These are phyloP conservation scores for Hyphopichia wangnamkhiaoensis DNA, from an alignment of 1,139 yeast genomes.

Conservation along the genomic window DNA sequence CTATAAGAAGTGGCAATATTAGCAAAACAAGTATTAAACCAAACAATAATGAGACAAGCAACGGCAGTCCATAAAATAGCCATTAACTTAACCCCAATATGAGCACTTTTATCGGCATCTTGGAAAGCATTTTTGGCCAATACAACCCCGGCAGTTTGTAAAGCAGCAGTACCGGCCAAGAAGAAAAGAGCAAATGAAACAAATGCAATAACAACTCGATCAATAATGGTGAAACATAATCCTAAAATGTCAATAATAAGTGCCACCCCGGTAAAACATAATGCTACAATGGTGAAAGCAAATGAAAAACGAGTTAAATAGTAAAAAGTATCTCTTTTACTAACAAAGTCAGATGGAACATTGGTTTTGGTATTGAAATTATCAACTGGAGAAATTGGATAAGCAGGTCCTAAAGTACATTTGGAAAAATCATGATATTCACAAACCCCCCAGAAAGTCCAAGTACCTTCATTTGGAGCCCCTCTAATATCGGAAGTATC, in stretches of 20 bases:
- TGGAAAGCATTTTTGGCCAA: conserved; percentile 65
- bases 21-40: conserved; percentile 57
- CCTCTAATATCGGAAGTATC: conserved; percentile 58
- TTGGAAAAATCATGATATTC: conserved; percentile 45
- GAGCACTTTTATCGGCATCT: conserved; percentile 40
- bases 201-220: conserved; percentile 56
- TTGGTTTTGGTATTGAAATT: conserved; percentile 55
- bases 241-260: conserved; percentile 43
- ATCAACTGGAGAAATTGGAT: conserved; percentile 71
- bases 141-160: conserved; percentile 68
- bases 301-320: conserved; percentile 72
- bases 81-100: conserved; percentile 57
- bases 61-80: conserved; percentile 75
- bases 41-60: conserved; percentile 51
- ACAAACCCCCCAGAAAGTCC: conserved; percentile 88
- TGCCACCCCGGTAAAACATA: conserved; percentile 52
- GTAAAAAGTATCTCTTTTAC: conserved; percentile 59
- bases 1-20: conserved; percentile 49
- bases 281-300: conserved; percentile 62
- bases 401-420: conserved; percentile 52
- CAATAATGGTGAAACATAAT: conserved; percentile 48
- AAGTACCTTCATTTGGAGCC: conserved; percentile 59
- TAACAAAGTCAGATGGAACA: conserved; percentile 57
- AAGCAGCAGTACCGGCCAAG: conserved; percentile 58
- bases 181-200: conserved; percentile 54